Percentiles rank a stretch among this genome's conserved stretches.
Evolutionary conservation across 2,329 filamentous ascomycete species (phyloP).

Genomic region (Aspergillus sp.): DNA sequence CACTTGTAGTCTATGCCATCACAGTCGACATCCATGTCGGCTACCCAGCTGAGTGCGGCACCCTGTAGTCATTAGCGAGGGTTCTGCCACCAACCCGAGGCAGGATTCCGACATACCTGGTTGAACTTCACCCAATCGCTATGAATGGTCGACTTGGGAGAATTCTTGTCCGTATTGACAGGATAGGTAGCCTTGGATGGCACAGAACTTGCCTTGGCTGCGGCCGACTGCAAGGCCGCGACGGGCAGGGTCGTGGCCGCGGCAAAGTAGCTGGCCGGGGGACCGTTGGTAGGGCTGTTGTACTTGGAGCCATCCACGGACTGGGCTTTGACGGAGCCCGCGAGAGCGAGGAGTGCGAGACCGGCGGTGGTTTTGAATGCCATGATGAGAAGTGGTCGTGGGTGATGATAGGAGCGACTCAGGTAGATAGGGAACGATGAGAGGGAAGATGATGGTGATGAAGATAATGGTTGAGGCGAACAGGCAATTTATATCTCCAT

Average conservation of each 20-base stretch:
- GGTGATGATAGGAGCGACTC: too few species aligned
- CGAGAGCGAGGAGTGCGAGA: neutral
- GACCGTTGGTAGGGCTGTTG: slow-evolving; percentile 25
- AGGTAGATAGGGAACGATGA: neutral
- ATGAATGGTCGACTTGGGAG: slow-evolving; percentile 29
- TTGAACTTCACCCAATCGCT: slow-evolving; percentile 29
- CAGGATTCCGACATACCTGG: slow-evolving; percentile 15
- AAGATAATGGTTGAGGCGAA: neutral
- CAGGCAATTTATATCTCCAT: neutral
- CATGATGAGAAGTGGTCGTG: neutral
- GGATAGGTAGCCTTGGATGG: slow-evolving; percentile 28
- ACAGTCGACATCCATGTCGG: slow-evolving; percentile 39
- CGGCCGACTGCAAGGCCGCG: slow-evolving; percentile 27
- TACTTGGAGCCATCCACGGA: slow-evolving; percentile 25
- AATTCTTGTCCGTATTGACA: slow-evolving; percentile 19
- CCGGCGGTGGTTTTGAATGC: neutral
- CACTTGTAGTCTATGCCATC: slow-evolving; percentile 33
- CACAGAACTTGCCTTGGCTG: slow-evolving; percentile 25
- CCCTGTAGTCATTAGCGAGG: slow-evolving; percentile 20
- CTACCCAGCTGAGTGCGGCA: slow-evolving; percentile 30
- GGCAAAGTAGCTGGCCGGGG: slow-evolving; percentile 29
- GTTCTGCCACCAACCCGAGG: neutral
- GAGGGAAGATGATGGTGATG: neutral
- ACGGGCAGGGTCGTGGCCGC: slow-evolving; percentile 28
- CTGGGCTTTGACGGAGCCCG: slow-evolving; percentile 9